phyloP scores from a whole-genome alignment of 805 yeast species.

The Wickerhamiella dianesei region DNA sequence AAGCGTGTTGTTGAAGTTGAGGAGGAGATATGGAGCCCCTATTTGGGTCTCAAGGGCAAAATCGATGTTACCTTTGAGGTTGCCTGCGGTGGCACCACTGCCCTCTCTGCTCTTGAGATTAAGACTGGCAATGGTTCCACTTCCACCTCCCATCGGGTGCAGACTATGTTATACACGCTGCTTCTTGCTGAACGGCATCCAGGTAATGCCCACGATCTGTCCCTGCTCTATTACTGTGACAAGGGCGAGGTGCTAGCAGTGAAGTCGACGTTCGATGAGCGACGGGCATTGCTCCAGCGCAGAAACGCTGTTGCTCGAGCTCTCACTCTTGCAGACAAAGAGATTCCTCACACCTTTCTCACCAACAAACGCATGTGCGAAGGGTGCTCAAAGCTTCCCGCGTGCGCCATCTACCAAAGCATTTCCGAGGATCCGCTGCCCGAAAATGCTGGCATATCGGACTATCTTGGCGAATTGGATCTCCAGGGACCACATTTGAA shows the following conservation, averaged over 20 bases:
- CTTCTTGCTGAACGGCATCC: conserved; percentile 64
- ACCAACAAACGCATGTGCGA: neutral
- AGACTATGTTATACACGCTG: conserved; percentile 68
- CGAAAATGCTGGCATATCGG: neutral
- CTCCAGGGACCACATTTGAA: neutral
- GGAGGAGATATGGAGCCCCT: conserved; percentile 85
- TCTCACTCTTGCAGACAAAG: neutral
- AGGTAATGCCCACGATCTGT: conserved; percentile 48
- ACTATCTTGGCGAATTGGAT: neutral
- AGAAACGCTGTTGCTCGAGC: conserved; percentile 51
- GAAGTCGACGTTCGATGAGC: conserved; percentile 40
- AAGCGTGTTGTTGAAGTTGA: conserved; percentile 50
- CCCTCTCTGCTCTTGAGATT: conserved; percentile 69
- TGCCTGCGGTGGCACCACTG: conserved; percentile 26
- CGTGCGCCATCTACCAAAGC: neutral
- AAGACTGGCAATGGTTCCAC: conserved; percentile 60
- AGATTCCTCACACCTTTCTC: neutral
- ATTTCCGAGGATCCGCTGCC: neutral
- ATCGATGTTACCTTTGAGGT: conserved; percentile 79
- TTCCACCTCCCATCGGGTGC: conserved; percentile 65
- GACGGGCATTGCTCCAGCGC: conserved; percentile 53
- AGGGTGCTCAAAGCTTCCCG: neutral
- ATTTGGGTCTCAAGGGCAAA: conserved; percentile 77
- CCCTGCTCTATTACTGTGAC: conserved; percentile 62
- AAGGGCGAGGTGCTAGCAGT: conserved; percentile 41